Evolutionary conservation across 2,329 filamentous ascomycete genomes (phyloP).

Genomic region (Aspergillus thermomutatus): DNA sequence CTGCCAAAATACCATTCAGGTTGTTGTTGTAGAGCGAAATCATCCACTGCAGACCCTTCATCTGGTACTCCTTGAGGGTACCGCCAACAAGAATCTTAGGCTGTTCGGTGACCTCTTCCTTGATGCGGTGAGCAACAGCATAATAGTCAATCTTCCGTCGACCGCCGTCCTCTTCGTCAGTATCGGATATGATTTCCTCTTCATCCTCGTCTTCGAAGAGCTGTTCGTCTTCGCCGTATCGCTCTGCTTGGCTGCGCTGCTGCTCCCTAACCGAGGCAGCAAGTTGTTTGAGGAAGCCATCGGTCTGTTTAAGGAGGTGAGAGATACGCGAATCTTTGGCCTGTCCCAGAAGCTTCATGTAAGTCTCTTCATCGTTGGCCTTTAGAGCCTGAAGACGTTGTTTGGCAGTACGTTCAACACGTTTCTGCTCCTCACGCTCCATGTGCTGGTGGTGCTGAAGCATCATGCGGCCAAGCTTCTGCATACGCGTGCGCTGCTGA

Average conservation of each 20-base stretch:
- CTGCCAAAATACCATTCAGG: conserved; percentile 94
- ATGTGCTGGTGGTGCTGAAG: conserved; percentile 87
- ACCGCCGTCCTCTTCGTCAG: conserved; percentile 60
- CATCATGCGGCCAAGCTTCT: conserved; percentile 89
- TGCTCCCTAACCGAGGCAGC: conserved; percentile 92
- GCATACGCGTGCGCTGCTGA: conserved; percentile 68
- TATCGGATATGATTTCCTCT: conserved; percentile 63
- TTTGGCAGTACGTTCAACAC: conserved; percentile 94
- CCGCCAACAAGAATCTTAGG: conserved; percentile 86
- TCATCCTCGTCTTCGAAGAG: conserved; percentile 60
- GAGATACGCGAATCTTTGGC: conserved; percentile 99
- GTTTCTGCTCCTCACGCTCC: conserved; percentile 98
- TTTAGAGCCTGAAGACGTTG: conserved; percentile 98
- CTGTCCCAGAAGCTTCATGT: conserved; percentile 94
- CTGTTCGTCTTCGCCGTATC: conserved; percentile 66
- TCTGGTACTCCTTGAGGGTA: conserved; percentile 90
- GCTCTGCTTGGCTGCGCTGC: conserved; percentile 76
- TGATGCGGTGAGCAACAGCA: conserved; percentile 91
- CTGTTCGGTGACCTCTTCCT: conserved; percentile 84
- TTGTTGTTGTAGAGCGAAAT: conserved; percentile 99
- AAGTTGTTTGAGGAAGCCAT: conserved; percentile 94
- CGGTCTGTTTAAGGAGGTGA: conserved; percentile 91
- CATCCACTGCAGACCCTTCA: conserved; percentile 99
- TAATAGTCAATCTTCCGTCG: conserved; percentile 93
- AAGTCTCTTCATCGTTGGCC: conserved; percentile 98